These are phyloP conservation scores for Fraxinus xanthoxyloides DNA, from an alignment of 305 asterid genomes.

Conservation along the genomic window DNA sequence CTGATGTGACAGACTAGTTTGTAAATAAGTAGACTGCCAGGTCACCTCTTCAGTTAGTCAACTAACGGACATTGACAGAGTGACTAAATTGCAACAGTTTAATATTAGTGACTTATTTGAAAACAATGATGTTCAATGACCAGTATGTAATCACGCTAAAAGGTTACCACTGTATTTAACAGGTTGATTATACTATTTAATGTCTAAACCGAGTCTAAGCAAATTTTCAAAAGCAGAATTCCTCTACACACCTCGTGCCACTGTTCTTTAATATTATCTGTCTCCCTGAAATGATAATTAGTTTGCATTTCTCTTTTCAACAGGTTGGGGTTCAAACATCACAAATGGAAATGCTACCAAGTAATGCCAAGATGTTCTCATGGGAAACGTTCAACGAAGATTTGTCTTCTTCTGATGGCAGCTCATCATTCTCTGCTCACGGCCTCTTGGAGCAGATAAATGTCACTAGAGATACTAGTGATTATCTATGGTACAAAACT, in stretches of 20 bases:
- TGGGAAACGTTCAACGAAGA: slow-evolving; percentile 97
- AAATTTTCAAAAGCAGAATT: background rate
- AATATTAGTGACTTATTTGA: background rate
- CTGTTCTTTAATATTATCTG: background rate
- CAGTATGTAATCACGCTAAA: background rate
- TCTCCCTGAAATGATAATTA: background rate
- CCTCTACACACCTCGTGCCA: background rate
- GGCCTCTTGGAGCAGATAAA: slow-evolving; percentile 93
- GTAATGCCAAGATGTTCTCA: slow-evolving; percentile 49
- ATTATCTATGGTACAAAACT: slow-evolving; percentile 93
- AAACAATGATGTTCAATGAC: background rate
- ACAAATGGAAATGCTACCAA: slow-evolving; percentile 62
- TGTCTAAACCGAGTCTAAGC: background rate
- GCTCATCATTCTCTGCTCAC: slow-evolving; percentile 60
- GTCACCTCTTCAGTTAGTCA: background rate
- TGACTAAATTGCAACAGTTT: background rate
- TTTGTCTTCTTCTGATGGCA: slow-evolving; percentile 62
- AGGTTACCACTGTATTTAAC: background rate
- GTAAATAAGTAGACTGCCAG: background rate
- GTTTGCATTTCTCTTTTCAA: background rate
- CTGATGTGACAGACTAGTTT: background rate
- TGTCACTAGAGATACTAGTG: slow-evolving; percentile 87
- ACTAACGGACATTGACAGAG: background rate
- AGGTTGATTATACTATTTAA: background rate
- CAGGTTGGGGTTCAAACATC: slow-evolving; percentile 76